Conservation (phyloP, 768 basidiomycete species). For the Mrakia gelida region DNA sequence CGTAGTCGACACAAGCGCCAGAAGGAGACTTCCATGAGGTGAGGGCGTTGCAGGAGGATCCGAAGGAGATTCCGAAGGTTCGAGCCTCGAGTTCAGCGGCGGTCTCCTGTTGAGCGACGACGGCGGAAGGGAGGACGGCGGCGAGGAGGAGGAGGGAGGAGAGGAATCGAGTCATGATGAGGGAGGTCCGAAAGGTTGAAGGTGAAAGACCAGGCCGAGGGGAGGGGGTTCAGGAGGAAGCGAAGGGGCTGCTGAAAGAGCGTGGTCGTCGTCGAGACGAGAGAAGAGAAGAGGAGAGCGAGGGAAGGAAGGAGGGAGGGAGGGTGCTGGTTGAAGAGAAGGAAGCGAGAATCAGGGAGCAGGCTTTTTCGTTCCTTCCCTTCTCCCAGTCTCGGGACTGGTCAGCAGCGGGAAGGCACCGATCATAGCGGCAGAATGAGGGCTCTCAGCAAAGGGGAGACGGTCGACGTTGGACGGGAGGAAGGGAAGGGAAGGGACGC, state of each 20-base stretch:
- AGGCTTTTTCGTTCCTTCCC: slow-evolving; percentile 1
- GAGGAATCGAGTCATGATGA: neutral
- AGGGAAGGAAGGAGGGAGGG: neutral
- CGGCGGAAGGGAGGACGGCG: neutral
- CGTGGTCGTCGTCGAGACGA: neutral
- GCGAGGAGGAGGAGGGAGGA: neutral
- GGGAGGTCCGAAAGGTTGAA: neutral
- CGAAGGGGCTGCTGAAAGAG: neutral
- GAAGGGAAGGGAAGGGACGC: neutral
- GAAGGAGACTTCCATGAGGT: neutral
- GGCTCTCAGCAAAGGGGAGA: neutral
- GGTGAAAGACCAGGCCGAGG: too few species aligned
- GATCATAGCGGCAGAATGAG: neutral
- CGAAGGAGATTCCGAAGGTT: neutral
- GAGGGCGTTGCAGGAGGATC: neutral
- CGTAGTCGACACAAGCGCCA: neutral
- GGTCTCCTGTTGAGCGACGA: neutral
- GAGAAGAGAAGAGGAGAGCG: neutral
- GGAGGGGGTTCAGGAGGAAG: neutral
- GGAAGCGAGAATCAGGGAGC: neutral
- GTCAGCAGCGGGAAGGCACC: neutral
- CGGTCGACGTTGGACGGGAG: neutral
- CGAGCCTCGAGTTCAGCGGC: neutral
- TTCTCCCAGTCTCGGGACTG: neutral
- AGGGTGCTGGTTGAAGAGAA: neutral